These are phyloP conservation scores for Vanrija sp. DNA, from an alignment of 1,284 basidiomycete species.

Conservation along the genomic window DNA sequence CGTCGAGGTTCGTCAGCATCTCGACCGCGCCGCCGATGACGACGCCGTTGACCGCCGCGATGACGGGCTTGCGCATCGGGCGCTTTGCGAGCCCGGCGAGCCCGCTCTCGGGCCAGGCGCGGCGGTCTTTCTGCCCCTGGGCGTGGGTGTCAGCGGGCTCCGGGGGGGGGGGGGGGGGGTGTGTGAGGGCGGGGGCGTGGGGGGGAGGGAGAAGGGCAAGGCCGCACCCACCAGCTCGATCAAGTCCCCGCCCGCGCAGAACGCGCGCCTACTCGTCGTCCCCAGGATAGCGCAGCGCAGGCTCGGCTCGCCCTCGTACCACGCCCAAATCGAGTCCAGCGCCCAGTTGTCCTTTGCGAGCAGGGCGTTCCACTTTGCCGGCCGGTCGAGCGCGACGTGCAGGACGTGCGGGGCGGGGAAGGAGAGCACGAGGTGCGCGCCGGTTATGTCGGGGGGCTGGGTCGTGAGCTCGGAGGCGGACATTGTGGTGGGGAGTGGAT, in stretches of 20 bases:
- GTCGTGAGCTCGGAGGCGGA: background rate
- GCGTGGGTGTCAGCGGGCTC: no score
- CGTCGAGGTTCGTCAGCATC: conserved; percentile 16
- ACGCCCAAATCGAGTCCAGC: conserved; percentile 7
- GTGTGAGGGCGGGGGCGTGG: no score
- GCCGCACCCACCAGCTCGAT: conserved; percentile 8
- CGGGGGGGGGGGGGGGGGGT: no score
- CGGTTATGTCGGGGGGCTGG: background rate
- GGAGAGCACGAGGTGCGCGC: conserved; percentile 1
- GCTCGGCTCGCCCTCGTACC: conserved; percentile 16
- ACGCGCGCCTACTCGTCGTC: conserved; percentile 7
- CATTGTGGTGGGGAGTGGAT: no score
- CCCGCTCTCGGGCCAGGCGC: conserved; percentile 2
- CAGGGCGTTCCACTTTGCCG: conserved; percentile 12
- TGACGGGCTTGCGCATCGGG: conserved; percentile 7
- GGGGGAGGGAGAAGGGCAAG: no score
- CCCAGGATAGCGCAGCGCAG: conserved; percentile 11
- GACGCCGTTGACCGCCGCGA: conserved; percentile 8
- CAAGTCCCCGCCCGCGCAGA: conserved; percentile 14
- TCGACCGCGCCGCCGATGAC: conserved; percentile 15
- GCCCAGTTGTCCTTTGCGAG: background rate
- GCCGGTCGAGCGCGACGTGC: conserved; percentile 15
- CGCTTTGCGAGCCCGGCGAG: conserved; percentile 5
- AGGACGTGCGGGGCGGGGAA: conserved; percentile 12
- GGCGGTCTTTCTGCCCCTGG: no score